phyloP scores from a whole-genome alignment of 2,329 filamentous ascomycete species.

The Penicillium sp. region DNA sequence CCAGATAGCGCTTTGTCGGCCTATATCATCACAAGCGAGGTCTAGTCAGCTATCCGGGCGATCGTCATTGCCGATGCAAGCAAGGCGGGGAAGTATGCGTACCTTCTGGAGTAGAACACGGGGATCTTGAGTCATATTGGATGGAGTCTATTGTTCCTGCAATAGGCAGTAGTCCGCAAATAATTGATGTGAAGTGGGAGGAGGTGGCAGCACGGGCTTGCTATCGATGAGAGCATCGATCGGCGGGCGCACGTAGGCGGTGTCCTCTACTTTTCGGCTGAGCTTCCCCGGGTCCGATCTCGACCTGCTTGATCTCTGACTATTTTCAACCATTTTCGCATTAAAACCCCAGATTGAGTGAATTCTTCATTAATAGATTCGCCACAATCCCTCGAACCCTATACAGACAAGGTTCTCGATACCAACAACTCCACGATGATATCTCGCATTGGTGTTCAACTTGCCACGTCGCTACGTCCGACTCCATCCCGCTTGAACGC shows the following conservation, averaged over 20 bases:
- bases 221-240: slow-evolving; percentile 23
- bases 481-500: slow-evolving; percentile 3
- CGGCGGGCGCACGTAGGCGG: slow-evolving; percentile 24
- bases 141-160: slow-evolving; percentile 2
- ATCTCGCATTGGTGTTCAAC: slow-evolving; percentile 17
- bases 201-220: slow-evolving; percentile 16
- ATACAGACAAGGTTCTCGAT: neutral
- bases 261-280: slow-evolving; percentile 16
- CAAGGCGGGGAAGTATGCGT: slow-evolving; percentile 19
- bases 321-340: neutral
- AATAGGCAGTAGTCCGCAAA: slow-evolving; percentile 3
- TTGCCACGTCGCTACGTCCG: slow-evolving; percentile 12
- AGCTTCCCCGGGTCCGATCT: slow-evolving; percentile 1
- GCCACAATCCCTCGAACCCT: neutral
- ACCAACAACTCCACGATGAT: slow-evolving; percentile 8
- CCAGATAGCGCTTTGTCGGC: slow-evolving; percentile 77
- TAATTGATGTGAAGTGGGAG: slow-evolving; percentile 14
- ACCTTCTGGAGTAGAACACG: slow-evolving; percentile 76
- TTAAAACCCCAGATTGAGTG: neutral
- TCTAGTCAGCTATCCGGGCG: slow-evolving; percentile 27
- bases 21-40: slow-evolving; percentile 47
- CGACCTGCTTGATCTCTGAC: neutral
- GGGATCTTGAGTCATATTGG: slow-evolving; percentile 69
- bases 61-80: slow-evolving; percentile 26
- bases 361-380: too few relatives aligned